These are phyloP conservation scores for Erucastrum elatum DNA, from an alignment of 345 rosid genomes.

Conservation along the genomic window DNA sequence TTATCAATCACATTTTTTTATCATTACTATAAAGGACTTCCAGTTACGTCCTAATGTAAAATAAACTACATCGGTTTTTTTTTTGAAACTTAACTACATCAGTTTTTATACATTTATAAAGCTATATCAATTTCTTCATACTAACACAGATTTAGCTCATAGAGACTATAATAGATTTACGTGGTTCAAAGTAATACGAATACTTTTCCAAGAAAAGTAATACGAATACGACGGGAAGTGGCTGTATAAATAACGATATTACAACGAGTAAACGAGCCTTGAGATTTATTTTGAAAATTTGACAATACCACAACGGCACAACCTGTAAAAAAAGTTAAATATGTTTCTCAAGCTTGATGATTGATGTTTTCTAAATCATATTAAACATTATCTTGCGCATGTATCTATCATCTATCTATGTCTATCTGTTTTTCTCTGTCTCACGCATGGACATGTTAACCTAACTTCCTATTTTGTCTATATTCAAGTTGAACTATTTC, in stretches of 20 bases:
- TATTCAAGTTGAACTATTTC: slow-evolving; percentile 10
- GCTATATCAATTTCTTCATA: background rate
- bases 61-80: background rate
- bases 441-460: slow-evolving; percentile 6
- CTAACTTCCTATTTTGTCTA: background rate
- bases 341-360: slow-evolving; percentile 8
- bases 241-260: background rate
- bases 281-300: background rate
- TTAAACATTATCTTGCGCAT: slow-evolving; percentile 15
- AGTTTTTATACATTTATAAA: background rate
- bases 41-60: background rate
- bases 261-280: background rate
- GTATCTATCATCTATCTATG: slow-evolving; percentile 12
- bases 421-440: slow-evolving; percentile 18
- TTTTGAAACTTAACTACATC: no score
- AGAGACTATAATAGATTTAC: background rate
- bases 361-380: slow-evolving; percentile 5
- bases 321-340: background rate
- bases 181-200: background rate
- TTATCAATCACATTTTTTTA: slow-evolving; percentile 26
- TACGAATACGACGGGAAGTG: background rate
- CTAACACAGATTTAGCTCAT: background rate
- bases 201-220: background rate
- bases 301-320: background rate
- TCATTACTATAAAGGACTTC: slow-evolving; percentile 4